These are phyloP conservation scores for Wallacemonas sp. DNA, from an alignment of 208 protist genomes.

Conservation along the genomic window DNA sequence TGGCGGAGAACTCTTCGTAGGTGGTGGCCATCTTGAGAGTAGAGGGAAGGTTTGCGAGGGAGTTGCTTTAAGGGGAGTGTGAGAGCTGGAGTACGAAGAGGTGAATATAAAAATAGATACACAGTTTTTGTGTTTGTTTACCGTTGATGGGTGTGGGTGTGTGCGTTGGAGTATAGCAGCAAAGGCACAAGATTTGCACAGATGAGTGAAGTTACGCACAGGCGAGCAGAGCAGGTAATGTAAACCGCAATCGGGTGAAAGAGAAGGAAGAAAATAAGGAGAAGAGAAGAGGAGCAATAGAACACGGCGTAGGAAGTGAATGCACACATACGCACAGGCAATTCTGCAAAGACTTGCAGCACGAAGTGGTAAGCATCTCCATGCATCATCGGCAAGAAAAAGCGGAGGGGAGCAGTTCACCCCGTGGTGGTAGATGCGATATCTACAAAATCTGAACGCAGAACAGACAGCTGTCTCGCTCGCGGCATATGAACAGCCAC, in stretches of 20 bases:
- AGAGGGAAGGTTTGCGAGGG: background rate
- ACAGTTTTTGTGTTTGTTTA: background rate
- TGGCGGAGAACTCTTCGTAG: constrained; percentile 85
- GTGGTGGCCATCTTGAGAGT: constrained; percentile 80
- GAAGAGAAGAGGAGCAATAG: background rate
- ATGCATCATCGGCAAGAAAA: no score
- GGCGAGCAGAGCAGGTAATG: no score
- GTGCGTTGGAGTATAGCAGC: background rate
- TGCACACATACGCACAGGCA: no score
- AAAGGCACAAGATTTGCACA: background rate
- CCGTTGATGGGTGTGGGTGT: background rate
- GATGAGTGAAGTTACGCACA: background rate
- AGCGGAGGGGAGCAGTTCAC: constrained; percentile 9
- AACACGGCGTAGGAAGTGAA: background rate
- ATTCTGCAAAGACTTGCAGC: no score
- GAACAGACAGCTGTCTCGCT: no score
- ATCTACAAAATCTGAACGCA: no score
- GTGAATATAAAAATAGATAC: background rate
- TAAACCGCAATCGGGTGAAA: no score
- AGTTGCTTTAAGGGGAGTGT: background rate
- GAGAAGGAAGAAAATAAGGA: constrained; percentile 11
- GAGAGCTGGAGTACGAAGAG: background rate
- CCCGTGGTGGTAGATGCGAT: no score
- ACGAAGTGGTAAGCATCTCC: no score
- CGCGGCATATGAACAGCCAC: no score